These are phyloP conservation scores for Hevea brasiliensis DNA, from an alignment of 345 rosid genomes.

Conservation along the genomic window DNA sequence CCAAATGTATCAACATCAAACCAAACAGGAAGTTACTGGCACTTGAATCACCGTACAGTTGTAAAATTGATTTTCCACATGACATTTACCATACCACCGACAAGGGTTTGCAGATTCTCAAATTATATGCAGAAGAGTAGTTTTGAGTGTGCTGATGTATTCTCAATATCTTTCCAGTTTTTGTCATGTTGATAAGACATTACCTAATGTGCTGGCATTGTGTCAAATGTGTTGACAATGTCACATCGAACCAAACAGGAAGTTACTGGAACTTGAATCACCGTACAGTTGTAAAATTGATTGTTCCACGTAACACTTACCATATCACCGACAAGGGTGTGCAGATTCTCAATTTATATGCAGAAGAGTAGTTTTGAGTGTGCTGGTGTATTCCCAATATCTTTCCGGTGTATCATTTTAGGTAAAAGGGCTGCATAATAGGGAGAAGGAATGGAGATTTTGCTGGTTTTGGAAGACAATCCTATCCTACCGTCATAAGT, in stretches of 20 bases:
- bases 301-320: slow-evolving; percentile 18
- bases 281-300: slow-evolving; percentile 32
- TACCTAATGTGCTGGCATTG: slow-evolving; percentile 15
- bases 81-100: slow-evolving; percentile 12
- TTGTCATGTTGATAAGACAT: too few relatives aligned
- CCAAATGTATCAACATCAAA: slow-evolving; percentile 18
- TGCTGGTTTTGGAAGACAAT: slow-evolving; percentile 7
- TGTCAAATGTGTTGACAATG: slow-evolving; percentile 20
- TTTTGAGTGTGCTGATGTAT: neutral
- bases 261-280: slow-evolving; percentile 16
- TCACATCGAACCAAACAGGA: slow-evolving; percentile 11
- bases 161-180: neutral
- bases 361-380: neutral
- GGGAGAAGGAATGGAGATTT: slow-evolving; percentile 13
- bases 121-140: slow-evolving; percentile 1
- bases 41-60: slow-evolving; percentile 28
- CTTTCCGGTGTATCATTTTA: slow-evolving; percentile 4
- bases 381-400: neutral
- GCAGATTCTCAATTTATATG: slow-evolving; percentile 5
- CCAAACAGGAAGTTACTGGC: slow-evolving; percentile 15
- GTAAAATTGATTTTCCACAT: slow-evolving; percentile 26
- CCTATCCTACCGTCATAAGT: neutral
- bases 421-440: slow-evolving; percentile 10
- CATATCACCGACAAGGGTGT: slow-evolving; percentile 12
- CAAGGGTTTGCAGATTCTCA: slow-evolving; percentile 6